Base-by-base conservation (phyloP, 345 rosid genomes). In the Corchorus olitorius region DNA sequence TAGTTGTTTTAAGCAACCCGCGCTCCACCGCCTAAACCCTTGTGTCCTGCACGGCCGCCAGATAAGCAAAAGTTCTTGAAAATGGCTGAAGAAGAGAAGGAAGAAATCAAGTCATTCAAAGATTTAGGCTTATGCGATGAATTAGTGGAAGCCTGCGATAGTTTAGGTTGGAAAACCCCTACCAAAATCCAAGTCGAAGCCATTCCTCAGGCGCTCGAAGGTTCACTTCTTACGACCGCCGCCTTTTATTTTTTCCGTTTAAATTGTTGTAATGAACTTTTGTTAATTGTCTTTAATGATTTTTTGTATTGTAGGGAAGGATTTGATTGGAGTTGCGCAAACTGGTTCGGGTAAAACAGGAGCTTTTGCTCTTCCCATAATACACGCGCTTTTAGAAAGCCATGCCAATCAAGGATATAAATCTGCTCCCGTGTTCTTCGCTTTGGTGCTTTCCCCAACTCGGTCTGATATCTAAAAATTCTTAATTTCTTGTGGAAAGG, bases 281-380 rank as follows among this genome's bases (percentile, higher is more conserved):
- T 49, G 20, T 58, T 75, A 27, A 64, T 50, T 39, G 7, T 58
- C 43, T 13, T 72, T 5, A 14, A 2, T 6, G 75, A 66, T 35
- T 67, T 77, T 71, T 77, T 46, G 35, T 76, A 9, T 27, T 79
- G 48, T 35, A 92, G 98, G 97, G 6, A 96, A 91, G 79, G 98
- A 96, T 82, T 82, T 96, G 86, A 96, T 93, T 14, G 98, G 97
- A 69, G 91, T 96, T 75, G 99, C 98, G 0, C 97, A 94, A 71
- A 96, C 97, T 0, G 99, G 98, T 75, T 94, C 98, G 8, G 98
- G 97, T 49, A 96, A 92, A 81, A 96, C 98, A 0, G 99, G 97
- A 78, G 99, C 99, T 1, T 96, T 97, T 74, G 99, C 97, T 3
- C 85, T 94, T 63, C 99, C 99, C 4, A 94, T 94, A 66, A 65